Percentiles rank a stretch among this genome's conserved stretches.
These are phyloP conservation scores for Microbotryum lychnidis-dioicae DNA, from an alignment of 1,284 basidiomycete genomes.

Conservation along the genomic window DNA sequence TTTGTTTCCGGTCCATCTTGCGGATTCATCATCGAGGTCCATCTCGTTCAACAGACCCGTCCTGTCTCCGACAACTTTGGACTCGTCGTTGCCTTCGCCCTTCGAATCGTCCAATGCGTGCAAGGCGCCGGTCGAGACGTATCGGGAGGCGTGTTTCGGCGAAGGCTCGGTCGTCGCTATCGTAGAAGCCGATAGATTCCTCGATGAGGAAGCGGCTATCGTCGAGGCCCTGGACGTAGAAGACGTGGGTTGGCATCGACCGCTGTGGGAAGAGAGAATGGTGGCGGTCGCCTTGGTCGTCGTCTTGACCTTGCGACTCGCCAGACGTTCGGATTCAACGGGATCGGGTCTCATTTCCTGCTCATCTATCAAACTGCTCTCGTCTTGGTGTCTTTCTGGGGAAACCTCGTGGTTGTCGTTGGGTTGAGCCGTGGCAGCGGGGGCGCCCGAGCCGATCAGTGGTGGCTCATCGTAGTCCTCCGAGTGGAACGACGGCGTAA, in stretches of 20 bases:
- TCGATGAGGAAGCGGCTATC: not conserved
- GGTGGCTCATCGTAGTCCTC: conserved; percentile 4
- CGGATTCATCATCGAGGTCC: conserved; percentile 4
- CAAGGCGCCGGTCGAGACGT: not conserved
- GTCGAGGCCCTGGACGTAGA: not conserved
- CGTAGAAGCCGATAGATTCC: not conserved
- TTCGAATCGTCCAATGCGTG: not conserved
- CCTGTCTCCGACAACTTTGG: not conserved
- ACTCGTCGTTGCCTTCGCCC: not conserved
- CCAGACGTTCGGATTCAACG: not conserved
- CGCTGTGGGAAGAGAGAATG: not conserved
- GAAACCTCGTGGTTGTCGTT: not conserved
- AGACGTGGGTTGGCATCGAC: not conserved
- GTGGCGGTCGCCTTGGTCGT: not conserved
- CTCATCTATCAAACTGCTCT: not conserved
- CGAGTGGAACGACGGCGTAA: conserved; percentile 1
- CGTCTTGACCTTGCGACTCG: not conserved
- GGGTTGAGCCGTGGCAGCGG: not conserved
- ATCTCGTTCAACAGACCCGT: not conserved
- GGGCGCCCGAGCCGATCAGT: no score
- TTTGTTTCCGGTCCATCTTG: not conserved
- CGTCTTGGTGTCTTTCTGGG: not conserved
- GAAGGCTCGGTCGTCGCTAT: not conserved
- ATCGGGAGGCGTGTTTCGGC: not conserved
- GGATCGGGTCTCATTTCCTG: not conserved